A percentile compares a stretch with the other conserved stretches of the same genome.
Evolutionary conservation across 495 filamentous ascomycete genomes (phyloP).

Genomic region (Clavariopsis aquatica): DNA sequence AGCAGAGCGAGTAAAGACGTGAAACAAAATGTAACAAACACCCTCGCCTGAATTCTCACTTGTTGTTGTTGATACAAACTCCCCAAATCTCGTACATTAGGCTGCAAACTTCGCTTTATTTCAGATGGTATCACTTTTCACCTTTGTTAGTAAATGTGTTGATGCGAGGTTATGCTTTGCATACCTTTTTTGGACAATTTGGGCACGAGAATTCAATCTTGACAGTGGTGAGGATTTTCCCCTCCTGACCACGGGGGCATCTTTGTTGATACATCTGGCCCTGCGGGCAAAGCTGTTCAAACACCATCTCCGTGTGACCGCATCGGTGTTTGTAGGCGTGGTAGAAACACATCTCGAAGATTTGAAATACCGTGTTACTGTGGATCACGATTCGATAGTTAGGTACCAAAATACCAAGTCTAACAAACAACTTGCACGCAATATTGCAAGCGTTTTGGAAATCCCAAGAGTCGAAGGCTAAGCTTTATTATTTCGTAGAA

Average conservation of each 20-base stretch:
- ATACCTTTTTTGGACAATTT: conserved; percentile 19
- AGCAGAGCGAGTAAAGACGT: too few species aligned
- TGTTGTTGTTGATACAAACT: too few species aligned
- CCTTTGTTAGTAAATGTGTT: too few species aligned
- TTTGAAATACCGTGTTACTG: too few species aligned
- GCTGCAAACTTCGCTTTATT: too few species aligned
- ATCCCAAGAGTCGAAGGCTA: background rate
- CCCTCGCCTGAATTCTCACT: too few species aligned
- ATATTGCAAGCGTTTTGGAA: background rate
- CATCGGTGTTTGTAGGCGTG: conserved; percentile 46
- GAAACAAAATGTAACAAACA: too few species aligned
- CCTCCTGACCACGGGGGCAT: conserved; percentile 3
- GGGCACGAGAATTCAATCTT: conserved; percentile 21
- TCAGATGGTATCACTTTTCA: too few species aligned
- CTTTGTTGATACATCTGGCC: background rate
- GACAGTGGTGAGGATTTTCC: conserved; percentile 15
- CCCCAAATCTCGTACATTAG: too few species aligned
- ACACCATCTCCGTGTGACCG: conserved; percentile 44
- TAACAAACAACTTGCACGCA: background rate
- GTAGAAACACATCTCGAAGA: conserved; percentile 43
- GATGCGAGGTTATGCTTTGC: background rate
- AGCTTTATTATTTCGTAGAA: background rate
- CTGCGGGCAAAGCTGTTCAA: conserved; percentile 30
- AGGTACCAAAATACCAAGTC: background rate
- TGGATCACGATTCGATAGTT: too few species aligned